These are phyloP conservation scores for barley (Hordeum vulgare) DNA, from an alignment of 176 grass and related monocot species.

Conservation along the genomic window DNA sequence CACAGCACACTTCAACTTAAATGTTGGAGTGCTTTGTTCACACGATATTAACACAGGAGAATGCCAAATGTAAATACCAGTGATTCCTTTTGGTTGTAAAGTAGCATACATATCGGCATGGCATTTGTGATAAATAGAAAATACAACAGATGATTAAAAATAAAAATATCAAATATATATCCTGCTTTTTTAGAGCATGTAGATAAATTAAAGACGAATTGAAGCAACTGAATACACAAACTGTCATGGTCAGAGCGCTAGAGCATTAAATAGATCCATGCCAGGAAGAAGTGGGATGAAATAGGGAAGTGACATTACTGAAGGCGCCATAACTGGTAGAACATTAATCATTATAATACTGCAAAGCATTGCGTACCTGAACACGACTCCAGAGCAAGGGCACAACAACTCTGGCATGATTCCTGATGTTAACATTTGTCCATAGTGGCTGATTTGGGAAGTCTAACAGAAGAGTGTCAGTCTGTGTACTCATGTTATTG, in stretches of 20 bases:
- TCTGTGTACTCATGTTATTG: slow-evolving; percentile 92
- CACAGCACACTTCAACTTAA: neutral
- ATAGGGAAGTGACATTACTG: neutral
- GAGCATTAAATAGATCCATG: neutral
- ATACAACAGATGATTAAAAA: neutral
- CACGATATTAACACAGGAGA: neutral
- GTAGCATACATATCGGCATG: neutral
- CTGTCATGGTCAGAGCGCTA: neutral
- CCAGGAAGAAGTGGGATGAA: neutral
- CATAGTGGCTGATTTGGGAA: slow-evolving; percentile 97
- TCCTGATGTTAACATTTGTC: slow-evolving; percentile 98
- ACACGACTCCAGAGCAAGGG: slow-evolving; percentile 99
- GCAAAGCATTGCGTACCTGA: slow-evolving; percentile 48
- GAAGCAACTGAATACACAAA: neutral
- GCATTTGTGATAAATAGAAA: neutral
- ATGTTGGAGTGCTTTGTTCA: neutral
- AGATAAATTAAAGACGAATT: neutral
- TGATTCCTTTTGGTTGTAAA: neutral
- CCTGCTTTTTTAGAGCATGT: neutral
- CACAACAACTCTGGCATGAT: slow-evolving; percentile 87
- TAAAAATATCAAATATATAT: neutral
- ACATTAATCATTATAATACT: slow-evolving; percentile 1
- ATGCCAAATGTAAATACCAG: neutral
- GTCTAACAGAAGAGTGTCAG: slow-evolving; percentile 96
- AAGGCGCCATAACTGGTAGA: neutral